Conservation (phyloP, 2,329 filamentous ascomycete species). For the Arachnopeziza araneosa region DNA sequence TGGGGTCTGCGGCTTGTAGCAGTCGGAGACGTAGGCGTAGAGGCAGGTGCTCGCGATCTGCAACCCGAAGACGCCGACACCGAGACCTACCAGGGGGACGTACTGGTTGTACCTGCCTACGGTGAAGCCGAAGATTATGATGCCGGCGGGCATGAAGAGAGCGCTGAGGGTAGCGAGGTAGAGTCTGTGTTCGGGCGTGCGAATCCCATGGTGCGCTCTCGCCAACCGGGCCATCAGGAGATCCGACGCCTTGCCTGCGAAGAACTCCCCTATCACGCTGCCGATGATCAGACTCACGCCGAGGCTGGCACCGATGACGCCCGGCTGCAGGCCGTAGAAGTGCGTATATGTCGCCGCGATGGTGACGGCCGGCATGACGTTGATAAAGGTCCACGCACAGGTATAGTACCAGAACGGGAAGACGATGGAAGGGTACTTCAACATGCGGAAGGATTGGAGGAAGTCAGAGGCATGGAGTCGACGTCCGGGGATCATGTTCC, state of each 20-base stretch:
- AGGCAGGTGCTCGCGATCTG: slow-evolving; percentile 25
- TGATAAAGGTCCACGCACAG: slow-evolving; percentile 28
- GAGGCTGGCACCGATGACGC: slow-evolving; percentile 26
- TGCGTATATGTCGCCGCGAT: slow-evolving; percentile 25
- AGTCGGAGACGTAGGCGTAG: slow-evolving; percentile 27
- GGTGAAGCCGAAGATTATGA: slow-evolving; percentile 27
- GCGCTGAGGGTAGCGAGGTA: slow-evolving; percentile 24
- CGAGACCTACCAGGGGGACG: slow-evolving; percentile 23
- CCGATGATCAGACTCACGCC: slow-evolving; percentile 24
- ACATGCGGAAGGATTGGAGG: slow-evolving; percentile 25
- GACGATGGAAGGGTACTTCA: slow-evolving; percentile 25
- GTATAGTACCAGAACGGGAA: slow-evolving; percentile 29
- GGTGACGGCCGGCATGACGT: slow-evolving; percentile 25
- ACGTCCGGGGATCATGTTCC: slow-evolving; percentile 25
- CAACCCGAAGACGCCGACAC: slow-evolving; percentile 24
- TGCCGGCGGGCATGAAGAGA: slow-evolving; percentile 25
- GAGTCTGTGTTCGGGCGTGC: slow-evolving; percentile 26
- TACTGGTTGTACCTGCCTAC: slow-evolving; percentile 18
- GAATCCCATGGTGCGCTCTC: slow-evolving; percentile 11
- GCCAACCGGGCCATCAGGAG: slow-evolving; percentile 21
- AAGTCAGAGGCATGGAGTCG: slow-evolving; percentile 23
- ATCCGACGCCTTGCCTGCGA: slow-evolving; percentile 23
- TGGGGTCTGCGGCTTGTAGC: slow-evolving; percentile 25
- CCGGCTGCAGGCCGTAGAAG: slow-evolving; percentile 20
- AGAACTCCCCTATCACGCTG: slow-evolving; percentile 24